A percentile compares a stretch with the other conserved stretches of the same genome.
These are phyloP conservation scores for Evernia prunastri DNA, from an alignment of 495 filamentous ascomycete species.

Conservation along the genomic window DNA sequence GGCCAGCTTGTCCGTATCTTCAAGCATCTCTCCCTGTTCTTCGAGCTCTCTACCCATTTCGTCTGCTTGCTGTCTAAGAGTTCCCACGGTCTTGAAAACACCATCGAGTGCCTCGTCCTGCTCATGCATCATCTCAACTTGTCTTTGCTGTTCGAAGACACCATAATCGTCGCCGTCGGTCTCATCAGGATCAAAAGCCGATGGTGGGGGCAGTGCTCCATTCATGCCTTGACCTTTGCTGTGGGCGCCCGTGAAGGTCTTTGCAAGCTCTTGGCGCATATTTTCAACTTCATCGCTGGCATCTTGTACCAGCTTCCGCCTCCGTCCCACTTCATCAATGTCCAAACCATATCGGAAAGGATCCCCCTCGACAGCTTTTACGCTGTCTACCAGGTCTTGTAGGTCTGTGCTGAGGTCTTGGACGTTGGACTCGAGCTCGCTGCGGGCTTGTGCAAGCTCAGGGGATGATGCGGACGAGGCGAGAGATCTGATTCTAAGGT, in stretches of 20 bases:
- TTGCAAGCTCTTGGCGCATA: conserved; percentile 75
- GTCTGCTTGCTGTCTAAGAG: conserved; percentile 79
- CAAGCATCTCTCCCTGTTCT: conserved; percentile 78
- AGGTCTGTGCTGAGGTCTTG: conserved; percentile 77
- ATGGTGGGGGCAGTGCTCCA: conserved; percentile 59
- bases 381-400: conserved; percentile 79
- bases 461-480: conserved; percentile 64
- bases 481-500: conserved; percentile 89
- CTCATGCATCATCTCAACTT: conserved; percentile 85
- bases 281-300: conserved; percentile 81
- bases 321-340: conserved; percentile 70
- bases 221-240: conserved; percentile 24
- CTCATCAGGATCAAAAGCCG: conserved; percentile 52
- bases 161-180: conserved; percentile 60
- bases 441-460: conserved; percentile 75
- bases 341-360: conserved; percentile 86
- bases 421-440: conserved; percentile 74
- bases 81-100: conserved; percentile 88
- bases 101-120: conserved; percentile 90
- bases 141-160: conserved; percentile 88
- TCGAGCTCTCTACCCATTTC: conserved; percentile 94
- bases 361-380: conserved; percentile 81
- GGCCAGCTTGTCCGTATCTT: conserved; percentile 70
- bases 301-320: conserved; percentile 79
- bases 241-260: conserved; percentile 22